phyloP scores from a whole-genome alignment of 441 rosid genomes.

The Manihot esculenta region DNA sequence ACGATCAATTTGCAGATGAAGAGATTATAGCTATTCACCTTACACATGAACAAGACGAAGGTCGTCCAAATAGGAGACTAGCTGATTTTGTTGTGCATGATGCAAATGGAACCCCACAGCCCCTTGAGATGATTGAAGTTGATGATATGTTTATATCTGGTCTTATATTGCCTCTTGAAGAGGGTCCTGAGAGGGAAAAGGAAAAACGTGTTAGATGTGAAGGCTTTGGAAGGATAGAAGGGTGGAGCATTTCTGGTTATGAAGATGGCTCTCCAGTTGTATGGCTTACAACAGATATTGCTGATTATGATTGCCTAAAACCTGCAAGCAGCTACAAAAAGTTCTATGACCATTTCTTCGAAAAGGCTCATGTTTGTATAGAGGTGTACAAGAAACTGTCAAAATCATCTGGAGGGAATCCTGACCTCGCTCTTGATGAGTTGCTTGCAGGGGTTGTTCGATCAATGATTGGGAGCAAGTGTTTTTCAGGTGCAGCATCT shows the following conservation, averaged over 20 bases:
- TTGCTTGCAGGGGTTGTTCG: conserved; percentile 70
- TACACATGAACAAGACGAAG: conserved; percentile 37
- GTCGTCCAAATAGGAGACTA: conserved; percentile 60
- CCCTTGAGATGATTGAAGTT: conserved; percentile 76
- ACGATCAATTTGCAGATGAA: conserved; percentile 38
- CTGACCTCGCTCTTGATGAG: conserved; percentile 68
- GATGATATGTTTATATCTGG: conserved; percentile 61
- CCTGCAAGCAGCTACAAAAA: conserved; percentile 60
- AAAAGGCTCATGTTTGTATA: conserved; percentile 61
- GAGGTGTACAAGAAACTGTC: conserved; percentile 73
- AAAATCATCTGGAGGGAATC: conserved; percentile 58
- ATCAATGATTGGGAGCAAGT: conserved; percentile 59
- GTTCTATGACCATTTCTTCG: conserved; percentile 50
- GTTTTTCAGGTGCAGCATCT: conserved; percentile 50
- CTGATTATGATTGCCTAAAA: conserved; percentile 72
- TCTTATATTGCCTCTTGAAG: conserved; percentile 56
- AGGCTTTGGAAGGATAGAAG: conserved; percentile 63
- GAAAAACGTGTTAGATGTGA: conserved; percentile 51
- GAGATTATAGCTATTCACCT: conserved; percentile 46
- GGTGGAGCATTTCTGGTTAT: conserved; percentile 80
- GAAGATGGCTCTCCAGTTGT: conserved; percentile 73
- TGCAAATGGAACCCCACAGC: conserved; percentile 41
- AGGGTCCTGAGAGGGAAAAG: conserved; percentile 39
- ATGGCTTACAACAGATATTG: conserved; percentile 71
- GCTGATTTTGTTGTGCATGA: conserved; percentile 62